phyloP scores from a whole-genome alignment of 1,284 basidiomycete genomes.

The Ceratobasidium sp. region DNA sequence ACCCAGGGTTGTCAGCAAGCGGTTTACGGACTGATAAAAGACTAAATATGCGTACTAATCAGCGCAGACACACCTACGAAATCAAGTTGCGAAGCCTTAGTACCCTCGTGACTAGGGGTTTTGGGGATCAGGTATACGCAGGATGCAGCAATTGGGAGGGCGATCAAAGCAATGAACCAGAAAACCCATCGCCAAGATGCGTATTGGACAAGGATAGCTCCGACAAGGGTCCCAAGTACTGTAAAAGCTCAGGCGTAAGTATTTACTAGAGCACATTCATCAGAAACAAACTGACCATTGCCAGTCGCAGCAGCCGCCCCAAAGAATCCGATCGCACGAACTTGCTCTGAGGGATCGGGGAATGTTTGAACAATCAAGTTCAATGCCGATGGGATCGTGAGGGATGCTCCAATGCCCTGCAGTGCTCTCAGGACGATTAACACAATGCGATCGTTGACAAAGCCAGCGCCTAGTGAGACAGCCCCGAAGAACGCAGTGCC shows the following conservation, averaged over 20 bases:
- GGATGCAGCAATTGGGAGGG: constrained; percentile 54
- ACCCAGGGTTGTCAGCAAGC: neutral
- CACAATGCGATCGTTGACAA: constrained; percentile 38
- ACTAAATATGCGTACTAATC: constrained; percentile 48
- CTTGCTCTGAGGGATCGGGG: constrained; percentile 58
- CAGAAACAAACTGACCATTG: constrained; percentile 54
- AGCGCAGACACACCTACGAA: constrained; percentile 52
- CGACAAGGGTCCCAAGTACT: constrained; percentile 55
- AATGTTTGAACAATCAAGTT: constrained; percentile 60
- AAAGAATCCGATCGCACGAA: constrained; percentile 60
- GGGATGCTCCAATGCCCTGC: constrained; percentile 38
- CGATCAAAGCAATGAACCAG: constrained; percentile 58
- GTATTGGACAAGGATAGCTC: constrained; percentile 55
- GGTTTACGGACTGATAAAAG: neutral
- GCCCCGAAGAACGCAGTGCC: constrained; percentile 37
- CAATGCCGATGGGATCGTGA: constrained; percentile 61
- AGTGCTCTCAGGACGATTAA: constrained; percentile 39
- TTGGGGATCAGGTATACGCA: constrained; percentile 55
- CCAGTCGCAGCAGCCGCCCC: constrained; percentile 60
- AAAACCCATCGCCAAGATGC: constrained; percentile 61
- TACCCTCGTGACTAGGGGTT: neutral
- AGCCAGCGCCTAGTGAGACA: constrained; percentile 42
- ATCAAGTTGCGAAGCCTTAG: constrained; percentile 52
- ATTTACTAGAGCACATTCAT: constrained; percentile 48
- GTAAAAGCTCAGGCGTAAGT: neutral